Evolutionary conservation across 2,329 filamentous ascomycete species (phyloP).

Genomic region (Dothideomycetes sp.): DNA sequence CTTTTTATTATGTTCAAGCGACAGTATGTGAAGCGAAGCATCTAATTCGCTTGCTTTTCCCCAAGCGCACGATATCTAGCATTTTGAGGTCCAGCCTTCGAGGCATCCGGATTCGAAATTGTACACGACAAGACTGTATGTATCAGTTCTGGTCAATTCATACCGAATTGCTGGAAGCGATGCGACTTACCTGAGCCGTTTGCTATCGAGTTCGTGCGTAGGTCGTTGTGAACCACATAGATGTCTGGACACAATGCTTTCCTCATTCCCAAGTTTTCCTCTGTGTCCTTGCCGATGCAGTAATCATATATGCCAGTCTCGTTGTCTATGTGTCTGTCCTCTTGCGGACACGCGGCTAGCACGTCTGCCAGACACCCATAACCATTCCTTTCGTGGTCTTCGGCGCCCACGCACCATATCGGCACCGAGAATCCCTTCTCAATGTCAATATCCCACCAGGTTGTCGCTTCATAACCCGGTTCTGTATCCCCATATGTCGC

Average conservation of each 20-base stretch:
- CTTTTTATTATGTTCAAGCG: too few species aligned
- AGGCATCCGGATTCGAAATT: too few species aligned
- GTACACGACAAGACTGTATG: too few species aligned
- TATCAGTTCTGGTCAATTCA: too few species aligned
- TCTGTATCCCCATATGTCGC: not conserved
- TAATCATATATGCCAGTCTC: not conserved
- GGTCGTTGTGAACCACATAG: constrained; percentile 1
- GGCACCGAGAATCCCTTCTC: constrained; percentile 7
- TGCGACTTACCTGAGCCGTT: too few species aligned
- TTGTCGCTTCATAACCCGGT: not conserved
- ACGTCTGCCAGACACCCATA: constrained; percentile 5
- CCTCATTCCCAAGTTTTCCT: not conserved
- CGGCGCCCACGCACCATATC: constrained; percentile 6
- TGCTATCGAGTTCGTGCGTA: too few species aligned
- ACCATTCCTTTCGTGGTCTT: not conserved
- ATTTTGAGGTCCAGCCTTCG: too few species aligned
- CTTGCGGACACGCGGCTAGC: constrained; percentile 2
- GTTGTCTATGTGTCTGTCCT: constrained; percentile 1
- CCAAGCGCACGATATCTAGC: too few species aligned
- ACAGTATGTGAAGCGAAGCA: too few species aligned
- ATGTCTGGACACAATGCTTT: not conserved
- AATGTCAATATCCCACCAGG: constrained; percentile 7
- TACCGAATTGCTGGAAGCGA: too few species aligned
- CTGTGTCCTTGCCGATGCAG: not conserved
- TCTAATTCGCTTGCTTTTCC: too few species aligned